Conservation (phyloP, 2,329 filamentous ascomycete species). For the Fragosphaeria purpurea region DNA sequence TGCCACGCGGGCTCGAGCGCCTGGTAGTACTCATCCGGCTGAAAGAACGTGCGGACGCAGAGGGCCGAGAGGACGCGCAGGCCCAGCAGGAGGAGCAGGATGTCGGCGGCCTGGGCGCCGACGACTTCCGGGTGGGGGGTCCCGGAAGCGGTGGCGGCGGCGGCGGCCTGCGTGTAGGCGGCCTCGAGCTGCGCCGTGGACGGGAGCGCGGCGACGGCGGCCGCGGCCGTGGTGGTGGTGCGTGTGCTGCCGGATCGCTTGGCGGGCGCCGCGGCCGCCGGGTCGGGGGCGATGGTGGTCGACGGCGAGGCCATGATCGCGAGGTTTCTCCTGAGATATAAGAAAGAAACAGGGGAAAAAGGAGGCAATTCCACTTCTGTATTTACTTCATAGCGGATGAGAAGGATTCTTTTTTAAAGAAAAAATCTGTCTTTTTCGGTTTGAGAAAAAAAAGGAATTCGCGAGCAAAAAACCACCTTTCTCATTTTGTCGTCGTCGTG, state of each 20-base stretch:
- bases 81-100: slow-evolving; percentile 39
- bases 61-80: slow-evolving; percentile 75
- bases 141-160: slow-evolving; percentile 1
- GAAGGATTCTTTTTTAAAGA: no score
- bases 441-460: no score
- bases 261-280: no score
- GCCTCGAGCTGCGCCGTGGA: slow-evolving; percentile 7
- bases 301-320: no score
- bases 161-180: slow-evolving; percentile 3
- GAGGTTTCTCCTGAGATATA: no score
- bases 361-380: no score
- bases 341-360: no score
- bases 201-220: neutral
- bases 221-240: neutral
- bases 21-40: slow-evolving; percentile 97
- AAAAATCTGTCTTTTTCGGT: no score
- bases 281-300: no score
- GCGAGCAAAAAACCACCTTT: no score
- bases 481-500: no score
- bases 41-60: slow-evolving; percentile 80
- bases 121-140: slow-evolving; percentile 19
- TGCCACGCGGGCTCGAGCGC: slow-evolving; percentile 90
- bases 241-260: neutral
- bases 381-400: no score
- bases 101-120: slow-evolving; percentile 23